These are phyloP conservation scores for Solanum gandarillasii DNA, from an alignment of 257 asterid genomes.

Conservation along the genomic window DNA sequence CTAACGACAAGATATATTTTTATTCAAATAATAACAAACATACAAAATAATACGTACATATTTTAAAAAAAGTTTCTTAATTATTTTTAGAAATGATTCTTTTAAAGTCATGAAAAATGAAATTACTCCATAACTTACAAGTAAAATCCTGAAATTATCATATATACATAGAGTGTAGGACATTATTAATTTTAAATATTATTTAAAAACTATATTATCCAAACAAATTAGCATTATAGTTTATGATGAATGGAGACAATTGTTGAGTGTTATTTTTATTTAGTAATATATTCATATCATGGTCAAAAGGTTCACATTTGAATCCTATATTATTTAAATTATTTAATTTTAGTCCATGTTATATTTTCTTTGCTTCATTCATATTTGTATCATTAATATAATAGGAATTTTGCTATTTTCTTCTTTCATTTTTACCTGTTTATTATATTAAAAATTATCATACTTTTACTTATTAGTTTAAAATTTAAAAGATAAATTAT, in stretches of 20 bases:
- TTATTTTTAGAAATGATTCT: background rate
- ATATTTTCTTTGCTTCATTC: background rate
- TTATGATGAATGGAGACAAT: background rate
- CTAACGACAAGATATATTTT: background rate
- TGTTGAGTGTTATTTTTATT: background rate
- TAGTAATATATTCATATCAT: background rate
- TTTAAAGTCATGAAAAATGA: background rate
- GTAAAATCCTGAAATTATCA: background rate
- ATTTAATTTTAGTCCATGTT: background rate
- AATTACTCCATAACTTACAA: background rate
- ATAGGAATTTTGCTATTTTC: background rate
- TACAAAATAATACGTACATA: background rate
- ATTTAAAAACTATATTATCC: background rate
- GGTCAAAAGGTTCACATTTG: background rate
- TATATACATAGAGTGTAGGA: background rate
- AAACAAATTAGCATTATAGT: background rate
- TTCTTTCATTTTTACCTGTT: background rate
- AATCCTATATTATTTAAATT: background rate
- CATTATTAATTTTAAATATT: background rate
- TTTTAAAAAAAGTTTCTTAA: rapidly evolving
- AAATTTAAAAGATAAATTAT: too few relatives aligned
- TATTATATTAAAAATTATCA: background rate
- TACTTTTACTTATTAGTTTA: background rate
- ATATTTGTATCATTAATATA: background rate
- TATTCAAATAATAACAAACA: background rate